These are phyloP conservation scores for Coemansia sp. DNA, from an alignment of 192 early-diverging fungal genomes.

Conservation along the genomic window DNA sequence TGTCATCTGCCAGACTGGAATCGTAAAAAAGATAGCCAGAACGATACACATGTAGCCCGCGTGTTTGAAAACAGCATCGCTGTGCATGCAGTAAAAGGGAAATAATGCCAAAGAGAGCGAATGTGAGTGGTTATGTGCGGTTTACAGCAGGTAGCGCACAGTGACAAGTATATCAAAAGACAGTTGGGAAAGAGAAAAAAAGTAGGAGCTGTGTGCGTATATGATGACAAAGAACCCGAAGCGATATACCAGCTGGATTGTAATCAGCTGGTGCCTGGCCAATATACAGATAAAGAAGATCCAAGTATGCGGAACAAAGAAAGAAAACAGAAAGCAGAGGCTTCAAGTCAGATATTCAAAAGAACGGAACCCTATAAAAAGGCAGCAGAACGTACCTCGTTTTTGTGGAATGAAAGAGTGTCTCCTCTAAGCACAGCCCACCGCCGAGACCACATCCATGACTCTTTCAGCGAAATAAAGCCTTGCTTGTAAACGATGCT, in stretches of 20 bases:
- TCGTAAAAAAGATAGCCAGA: slow-evolving; percentile 18
- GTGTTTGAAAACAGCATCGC: background rate
- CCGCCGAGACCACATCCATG: slow-evolving; percentile 95
- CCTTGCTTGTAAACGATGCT: slow-evolving; percentile 45
- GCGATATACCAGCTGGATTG: background rate
- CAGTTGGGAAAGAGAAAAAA: background rate
- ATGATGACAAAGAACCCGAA: background rate
- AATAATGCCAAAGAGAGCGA: background rate
- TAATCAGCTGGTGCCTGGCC: too few relatives aligned
- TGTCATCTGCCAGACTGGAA: background rate
- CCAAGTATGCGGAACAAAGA: slow-evolving; percentile 1
- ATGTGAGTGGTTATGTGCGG: background rate
- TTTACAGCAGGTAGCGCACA: background rate
- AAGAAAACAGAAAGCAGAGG: too few relatives aligned
- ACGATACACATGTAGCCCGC: background rate
- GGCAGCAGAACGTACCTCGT: slow-evolving; percentile 72
- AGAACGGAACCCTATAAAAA: slow-evolving; percentile 3
- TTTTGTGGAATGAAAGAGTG: slow-evolving; percentile 90
- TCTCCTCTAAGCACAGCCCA: slow-evolving; percentile 86
- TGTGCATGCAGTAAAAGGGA: background rate
- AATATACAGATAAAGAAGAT: background rate
- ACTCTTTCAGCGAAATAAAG: slow-evolving; percentile 70
- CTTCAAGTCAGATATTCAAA: slow-evolving; percentile 3
- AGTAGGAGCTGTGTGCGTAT: background rate
- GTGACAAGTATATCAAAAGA: background rate